Conservation (phyloP, 257 asterid species). For the Misopates orontium region DNA sequence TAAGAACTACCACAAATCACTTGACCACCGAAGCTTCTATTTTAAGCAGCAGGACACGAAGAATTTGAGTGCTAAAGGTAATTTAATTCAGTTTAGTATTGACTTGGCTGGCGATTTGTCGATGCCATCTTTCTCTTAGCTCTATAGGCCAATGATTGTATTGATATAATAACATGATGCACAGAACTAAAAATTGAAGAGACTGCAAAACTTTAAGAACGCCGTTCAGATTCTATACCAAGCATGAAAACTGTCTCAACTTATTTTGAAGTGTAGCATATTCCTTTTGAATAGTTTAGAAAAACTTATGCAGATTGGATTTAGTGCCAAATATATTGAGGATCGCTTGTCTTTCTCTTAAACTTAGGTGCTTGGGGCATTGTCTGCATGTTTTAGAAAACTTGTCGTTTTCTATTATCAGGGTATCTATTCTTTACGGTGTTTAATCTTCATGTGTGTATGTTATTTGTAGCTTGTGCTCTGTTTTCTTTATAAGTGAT, state of each 20-base stretch:
- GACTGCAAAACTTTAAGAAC: conserved; percentile 13
- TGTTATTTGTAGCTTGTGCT: neutral
- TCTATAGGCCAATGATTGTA: conserved; percentile 7
- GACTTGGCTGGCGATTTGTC: conserved; percentile 23
- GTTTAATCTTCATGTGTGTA: conserved; percentile 4
- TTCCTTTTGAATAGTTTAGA: conserved; percentile 18
- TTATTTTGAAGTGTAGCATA: conserved; percentile 1
- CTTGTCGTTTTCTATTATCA: conserved; percentile 5
- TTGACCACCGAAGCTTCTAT: conserved; percentile 94
- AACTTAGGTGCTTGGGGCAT: conserved; percentile 3
- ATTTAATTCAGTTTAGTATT: conserved; percentile 31
- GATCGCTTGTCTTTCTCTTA: neutral
- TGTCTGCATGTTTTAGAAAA: conserved; percentile 17
- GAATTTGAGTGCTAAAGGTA: conserved; percentile 93
- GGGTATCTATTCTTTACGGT: conserved; percentile 7
- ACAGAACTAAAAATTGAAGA: conserved; percentile 6
- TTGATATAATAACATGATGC: conserved; percentile 13
- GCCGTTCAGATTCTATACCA: neutral
- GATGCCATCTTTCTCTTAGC: conserved; percentile 25
- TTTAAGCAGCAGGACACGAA: conserved; percentile 96
- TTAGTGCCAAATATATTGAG: neutral
- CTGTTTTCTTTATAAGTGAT: neutral
- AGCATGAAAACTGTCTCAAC: conserved; percentile 14
- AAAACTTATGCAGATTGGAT: conserved; percentile 19
- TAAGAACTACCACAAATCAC: conserved; percentile 92